Base-by-base conservation (phyloP, 1,284 basidiomycete genomes). In the Thecaphora thlaspeos region DNA sequence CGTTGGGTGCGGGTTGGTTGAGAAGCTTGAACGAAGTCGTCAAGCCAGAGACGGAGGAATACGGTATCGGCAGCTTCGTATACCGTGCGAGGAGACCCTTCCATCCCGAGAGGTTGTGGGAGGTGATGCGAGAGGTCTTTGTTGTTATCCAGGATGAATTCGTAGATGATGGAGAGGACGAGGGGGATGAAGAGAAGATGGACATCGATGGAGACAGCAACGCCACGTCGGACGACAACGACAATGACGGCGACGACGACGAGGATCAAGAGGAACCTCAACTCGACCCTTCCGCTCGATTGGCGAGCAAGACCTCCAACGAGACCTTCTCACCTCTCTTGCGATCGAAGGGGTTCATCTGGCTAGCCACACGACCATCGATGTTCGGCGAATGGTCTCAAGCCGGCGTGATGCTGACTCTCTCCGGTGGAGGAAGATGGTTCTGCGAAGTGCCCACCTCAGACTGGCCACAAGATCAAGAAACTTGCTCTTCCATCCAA, bases 371-470 rank as follows among this genome's bases (percentile, higher is more conserved):
- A 2, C 68, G 72, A 4, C 69, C 71, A 2, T 24, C 63, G 18
- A 62, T 73, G 63, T 78, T 77, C 42, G 81, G 81, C 30, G 81
- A 82, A 50, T 81, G 80, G 81, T 78, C 75, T 2, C 81, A 81
- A 58, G 80, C 81, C 2, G 81, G 81, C 18, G 75, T 77, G 43
- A 76, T 78, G 74, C 74, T 80, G 41, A 81, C 80, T 0, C 51
- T 81, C 15, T 65, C 68, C 14, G 80, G 79, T 1, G 81, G 80
- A 11, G 70, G 67, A 19, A 70, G 75, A 5, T 82, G 81, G 81
- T 73, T 79, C 49, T 80, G 80, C 59, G 70, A 74, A 40, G 56
- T 78, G 21, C 73, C 77, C 23, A 67, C 78, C 42, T 56, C 60
- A 1, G 65, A 76, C 30, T 82, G 81, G 81, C 79, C 80, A 9